Evolutionary conservation across 306 rosid genomes (phyloP), one percentile per base, ranked within the genome.

Genomic region (Trichosanthes truncata): DNA sequence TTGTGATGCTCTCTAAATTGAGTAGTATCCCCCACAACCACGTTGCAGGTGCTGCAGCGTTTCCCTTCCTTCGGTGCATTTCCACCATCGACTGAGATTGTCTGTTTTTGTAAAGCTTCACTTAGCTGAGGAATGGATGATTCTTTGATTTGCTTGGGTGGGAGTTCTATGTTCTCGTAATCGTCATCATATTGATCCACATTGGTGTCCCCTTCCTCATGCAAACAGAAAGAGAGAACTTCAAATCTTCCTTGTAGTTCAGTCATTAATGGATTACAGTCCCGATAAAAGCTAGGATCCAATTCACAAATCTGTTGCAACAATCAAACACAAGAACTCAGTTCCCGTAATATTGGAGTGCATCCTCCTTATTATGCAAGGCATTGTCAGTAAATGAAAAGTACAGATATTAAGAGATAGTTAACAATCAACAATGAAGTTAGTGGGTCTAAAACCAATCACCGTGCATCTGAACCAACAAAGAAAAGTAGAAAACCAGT

Each of bases 261-360:
- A 76, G 85, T 85, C 89, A 86, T 78, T 74, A 90, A 87, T 59
- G 93, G 93, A 63, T 93, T 92, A 52, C 95, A 95, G 40, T 88
- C 97, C 55, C 96, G 88, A 77, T 90, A 95, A 46, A 91, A 82
- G 80, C 91, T 91, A 59, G 97, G 98, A 80, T 95, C 98, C 83
- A 95, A 62, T 86, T 95, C 98, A 80, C 92, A 92, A 61, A 86
- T 72, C 91, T 88, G 84, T 33, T 78, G 69, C 20, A 74, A 74
- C 49, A 78, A 77, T 68, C 14, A 61, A 36, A 51, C 9, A 20
- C 26, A 45, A 20, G 12, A 76, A 29, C 78, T 74, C 36, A 29
- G 56, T 74, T 74, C 78, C 26, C 56, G 40, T 46, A 45, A 12
- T 15, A 72, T 25, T 23, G 21, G 13, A 23, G n/a, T 68, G 52